phyloP scores from a whole-genome alignment of 345 rosid genomes.

The Lepidium aucheri region DNA sequence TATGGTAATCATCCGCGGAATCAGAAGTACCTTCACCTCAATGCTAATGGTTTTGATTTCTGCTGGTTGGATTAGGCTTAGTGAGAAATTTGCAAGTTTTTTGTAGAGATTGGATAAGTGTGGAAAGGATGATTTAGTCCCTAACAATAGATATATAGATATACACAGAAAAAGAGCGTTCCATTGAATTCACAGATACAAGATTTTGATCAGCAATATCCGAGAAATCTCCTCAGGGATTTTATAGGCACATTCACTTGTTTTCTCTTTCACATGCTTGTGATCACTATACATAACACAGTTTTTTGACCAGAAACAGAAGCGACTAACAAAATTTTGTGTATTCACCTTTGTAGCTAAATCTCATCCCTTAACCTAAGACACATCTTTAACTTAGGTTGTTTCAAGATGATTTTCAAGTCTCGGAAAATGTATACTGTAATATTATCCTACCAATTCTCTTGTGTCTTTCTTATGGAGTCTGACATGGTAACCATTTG shows the following conservation, averaged over 20 bases:
- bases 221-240: conserved; percentile 4
- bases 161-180: background rate
- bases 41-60: background rate
- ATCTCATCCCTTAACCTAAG: conserved; percentile 10
- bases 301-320: conserved; percentile 8
- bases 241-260: background rate
- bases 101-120: background rate
- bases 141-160: no score
- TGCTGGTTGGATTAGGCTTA: background rate
- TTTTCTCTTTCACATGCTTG: conserved; percentile 2
- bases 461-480: conserved; percentile 33
- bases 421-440: background rate
- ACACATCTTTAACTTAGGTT: conserved; percentile 10
- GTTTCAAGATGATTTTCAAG: background rate
- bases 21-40: background rate
- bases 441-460: background rate
- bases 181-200: background rate
- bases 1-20: background rate
- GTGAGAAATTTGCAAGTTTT: background rate
- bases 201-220: background rate
- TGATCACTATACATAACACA: conserved; percentile 21
- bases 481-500: conserved; percentile 67
- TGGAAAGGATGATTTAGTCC: background rate
- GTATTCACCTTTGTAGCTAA: conserved; percentile 5
- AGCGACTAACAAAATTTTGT: conserved; percentile 11